These are phyloP conservation scores for Jimgerdemannia lactiflua DNA, from an alignment of 192 early-diverging fungal species.

Conservation along the genomic window DNA sequence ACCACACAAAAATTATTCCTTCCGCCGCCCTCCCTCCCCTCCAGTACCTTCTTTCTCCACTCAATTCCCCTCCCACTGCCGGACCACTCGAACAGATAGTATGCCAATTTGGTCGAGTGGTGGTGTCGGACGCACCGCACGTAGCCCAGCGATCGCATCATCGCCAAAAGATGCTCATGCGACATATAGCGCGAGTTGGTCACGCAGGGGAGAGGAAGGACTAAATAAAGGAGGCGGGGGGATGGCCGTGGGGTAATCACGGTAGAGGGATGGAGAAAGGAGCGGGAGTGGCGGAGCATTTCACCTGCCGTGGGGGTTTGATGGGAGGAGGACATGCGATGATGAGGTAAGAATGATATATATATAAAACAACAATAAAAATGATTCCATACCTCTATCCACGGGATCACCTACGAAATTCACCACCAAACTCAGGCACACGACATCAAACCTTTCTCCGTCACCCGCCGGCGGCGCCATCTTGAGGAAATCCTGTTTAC, in stretches of 20 bases:
- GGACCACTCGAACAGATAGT: constrained; percentile 64
- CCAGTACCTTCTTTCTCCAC: constrained; percentile 65
- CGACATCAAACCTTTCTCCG: constrained; percentile 62
- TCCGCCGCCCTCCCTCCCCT: constrained; percentile 47
- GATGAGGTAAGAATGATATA: constrained; percentile 57
- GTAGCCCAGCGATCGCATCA: constrained; percentile 66
- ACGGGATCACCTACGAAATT: constrained; percentile 85
- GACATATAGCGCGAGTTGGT: constrained; percentile 84
- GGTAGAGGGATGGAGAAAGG: constrained; percentile 8
- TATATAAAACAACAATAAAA: neutral
- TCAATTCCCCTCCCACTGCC: neutral
- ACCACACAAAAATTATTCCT: constrained; percentile 79
- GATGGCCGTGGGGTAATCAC: neutral
- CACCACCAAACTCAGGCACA: constrained; percentile 81
- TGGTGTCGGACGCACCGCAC: constrained; percentile 51
- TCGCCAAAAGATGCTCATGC: constrained; percentile 64
- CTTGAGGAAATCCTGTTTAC: constrained; percentile 82
- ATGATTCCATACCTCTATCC: constrained; percentile 51
- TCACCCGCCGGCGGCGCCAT: constrained; percentile 46
- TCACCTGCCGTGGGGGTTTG: constrained; percentile 9
- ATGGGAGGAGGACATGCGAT: constrained; percentile 19
- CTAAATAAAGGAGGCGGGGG: constrained; percentile 64
- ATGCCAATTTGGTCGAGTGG: constrained; percentile 74
- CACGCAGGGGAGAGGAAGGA: constrained; percentile 81
- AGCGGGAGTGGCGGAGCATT: constrained; percentile 31